Evolutionary conservation across 139 green algal species (phyloP).

Genomic region (Zygnema cylindricum): DNA sequence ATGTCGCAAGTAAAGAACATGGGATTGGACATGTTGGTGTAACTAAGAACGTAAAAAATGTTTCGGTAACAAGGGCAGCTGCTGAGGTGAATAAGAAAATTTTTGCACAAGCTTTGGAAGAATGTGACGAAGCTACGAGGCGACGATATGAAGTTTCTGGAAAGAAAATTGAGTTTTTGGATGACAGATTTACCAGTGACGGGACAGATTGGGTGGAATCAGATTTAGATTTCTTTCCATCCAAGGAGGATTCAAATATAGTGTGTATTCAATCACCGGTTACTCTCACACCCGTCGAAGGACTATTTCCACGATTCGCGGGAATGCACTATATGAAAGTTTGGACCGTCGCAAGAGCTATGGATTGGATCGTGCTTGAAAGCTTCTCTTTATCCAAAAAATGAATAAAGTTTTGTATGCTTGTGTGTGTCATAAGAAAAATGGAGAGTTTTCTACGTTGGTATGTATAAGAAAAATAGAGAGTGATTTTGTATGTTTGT

Average conservation of each 20-base stretch:
- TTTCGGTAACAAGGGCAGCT: too few relatives aligned
- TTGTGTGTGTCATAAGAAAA: too few relatives aligned
- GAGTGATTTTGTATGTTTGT: too few relatives aligned
- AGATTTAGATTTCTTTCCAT: background rate
- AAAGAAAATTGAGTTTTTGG: conserved; percentile 8
- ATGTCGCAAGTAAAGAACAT: background rate
- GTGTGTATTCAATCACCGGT: background rate
- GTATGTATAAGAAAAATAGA: too few relatives aligned
- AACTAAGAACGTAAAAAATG: background rate
- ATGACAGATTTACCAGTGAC: background rate
- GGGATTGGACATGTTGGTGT: background rate
- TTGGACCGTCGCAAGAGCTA: too few relatives aligned
- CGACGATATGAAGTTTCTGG: background rate
- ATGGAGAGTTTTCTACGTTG: too few relatives aligned
- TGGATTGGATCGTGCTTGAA: too few relatives aligned
- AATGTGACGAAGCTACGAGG: background rate
- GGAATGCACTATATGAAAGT: conserved; percentile 41
- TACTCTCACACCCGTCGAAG: background rate
- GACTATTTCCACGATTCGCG: background rate
- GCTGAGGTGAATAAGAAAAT: background rate
- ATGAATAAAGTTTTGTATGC: too few relatives aligned
- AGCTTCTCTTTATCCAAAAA: too few relatives aligned
- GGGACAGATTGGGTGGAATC: conserved; percentile 4
- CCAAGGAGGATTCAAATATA: background rate
- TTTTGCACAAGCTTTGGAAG: background rate